phyloP scores from a whole-genome alignment of 192 early-diverging fungal species.

The Funneliformis geosporum region DNA sequence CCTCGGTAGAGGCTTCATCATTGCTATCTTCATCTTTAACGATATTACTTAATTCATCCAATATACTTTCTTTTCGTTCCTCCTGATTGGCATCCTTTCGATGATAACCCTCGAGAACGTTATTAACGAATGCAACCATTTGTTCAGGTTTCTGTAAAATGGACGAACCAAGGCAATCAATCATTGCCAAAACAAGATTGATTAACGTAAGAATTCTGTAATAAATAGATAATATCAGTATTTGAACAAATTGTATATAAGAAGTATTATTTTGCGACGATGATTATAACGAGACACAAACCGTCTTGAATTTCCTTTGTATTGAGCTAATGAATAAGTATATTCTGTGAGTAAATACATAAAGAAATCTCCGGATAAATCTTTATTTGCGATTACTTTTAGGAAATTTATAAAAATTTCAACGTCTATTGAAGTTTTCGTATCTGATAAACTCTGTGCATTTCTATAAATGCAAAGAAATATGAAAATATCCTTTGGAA shows the following conservation, averaged over 20 bases:
- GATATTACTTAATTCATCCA: constrained; percentile 36
- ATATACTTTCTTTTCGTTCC: neutral
- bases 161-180: constrained; percentile 70
- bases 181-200: constrained; percentile 63
- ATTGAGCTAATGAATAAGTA: constrained; percentile 48
- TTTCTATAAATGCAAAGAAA: constrained; percentile 8
- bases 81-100: neutral
- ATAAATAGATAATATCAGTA: constrained; percentile 12
- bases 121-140: constrained; percentile 70
- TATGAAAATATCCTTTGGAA: constrained; percentile 1
- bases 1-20: constrained; percentile 40
- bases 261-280: too few species aligned
- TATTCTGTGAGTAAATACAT: constrained; percentile 76
- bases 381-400: constrained; percentile 45
- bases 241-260: neutral
- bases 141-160: constrained; percentile 75
- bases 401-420: constrained; percentile 70
- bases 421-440: constrained; percentile 55
- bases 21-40: constrained; percentile 32
- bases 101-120: constrained; percentile 55
- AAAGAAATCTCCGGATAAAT: constrained; percentile 72
- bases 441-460: constrained; percentile 27
- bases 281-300: constrained; percentile 28
- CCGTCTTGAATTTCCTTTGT: constrained; percentile 49
- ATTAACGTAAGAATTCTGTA: constrained; percentile 59